Percentiles rank a stretch among this genome's conserved stretches.
Evolutionary conservation across 768 basidiomycete genomes (phyloP).

Genomic region (Termitomyces sp.): DNA sequence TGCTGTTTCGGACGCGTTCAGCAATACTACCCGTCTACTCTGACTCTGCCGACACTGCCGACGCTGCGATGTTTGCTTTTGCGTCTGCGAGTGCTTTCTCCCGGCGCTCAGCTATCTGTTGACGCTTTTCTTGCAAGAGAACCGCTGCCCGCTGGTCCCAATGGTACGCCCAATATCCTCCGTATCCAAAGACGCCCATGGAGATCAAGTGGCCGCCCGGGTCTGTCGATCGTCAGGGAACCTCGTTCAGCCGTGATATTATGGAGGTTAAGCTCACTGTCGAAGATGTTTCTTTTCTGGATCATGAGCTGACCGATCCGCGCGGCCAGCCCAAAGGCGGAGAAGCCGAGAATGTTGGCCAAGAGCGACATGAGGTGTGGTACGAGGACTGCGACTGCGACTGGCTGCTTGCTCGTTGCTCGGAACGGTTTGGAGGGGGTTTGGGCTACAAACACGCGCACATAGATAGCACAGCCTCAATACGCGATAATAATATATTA

Average conservation of each 20-base stretch:
- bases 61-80: constrained; percentile 8
- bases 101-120: constrained; percentile 50
- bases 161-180: constrained; percentile 68
- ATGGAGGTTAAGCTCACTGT: constrained; percentile 48
- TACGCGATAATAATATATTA: constrained; percentile 17
- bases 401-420: not conserved
- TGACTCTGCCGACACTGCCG: constrained; percentile 7
- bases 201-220: constrained; percentile 64
- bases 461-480: constrained; percentile 30
- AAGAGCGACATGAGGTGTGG: constrained; percentile 50
- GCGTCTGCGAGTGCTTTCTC: constrained; percentile 26
- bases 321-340: not conserved
- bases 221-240: constrained; percentile 36
- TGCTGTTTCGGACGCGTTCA: constrained; percentile 5
- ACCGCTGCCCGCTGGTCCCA: constrained; percentile 61
- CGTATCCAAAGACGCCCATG: constrained; percentile 63
- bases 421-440: constrained; percentile 10
- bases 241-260: not conserved
- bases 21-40: constrained; percentile 3
- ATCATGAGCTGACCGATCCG: constrained; percentile 84
- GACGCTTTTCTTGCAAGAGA: constrained; percentile 58
- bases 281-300: constrained; percentile 71
- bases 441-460: constrained; percentile 23
- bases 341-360: constrained; percentile 37
- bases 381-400: not conserved